Percentiles rank a stretch among this genome's conserved stretches.
Evolutionary conservation across 2,329 filamentous ascomycete species (phyloP).

Genomic region (Pestalotiopsis sp.): DNA sequence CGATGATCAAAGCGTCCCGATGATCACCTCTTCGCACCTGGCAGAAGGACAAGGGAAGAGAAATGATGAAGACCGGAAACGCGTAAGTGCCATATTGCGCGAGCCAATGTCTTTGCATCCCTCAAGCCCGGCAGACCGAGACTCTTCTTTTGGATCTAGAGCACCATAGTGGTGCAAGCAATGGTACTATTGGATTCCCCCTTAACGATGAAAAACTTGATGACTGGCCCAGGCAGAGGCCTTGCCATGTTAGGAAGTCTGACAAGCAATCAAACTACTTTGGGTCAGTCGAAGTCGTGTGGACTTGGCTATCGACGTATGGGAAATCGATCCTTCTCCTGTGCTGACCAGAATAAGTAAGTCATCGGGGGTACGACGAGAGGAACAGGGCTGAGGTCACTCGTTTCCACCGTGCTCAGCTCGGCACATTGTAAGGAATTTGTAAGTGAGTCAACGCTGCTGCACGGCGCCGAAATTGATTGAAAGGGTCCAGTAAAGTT

Average conservation of each 20-base stretch:
- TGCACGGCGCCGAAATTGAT: neutral
- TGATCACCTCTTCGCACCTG: no score
- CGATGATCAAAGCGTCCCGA: no score
- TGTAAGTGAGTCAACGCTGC: neutral
- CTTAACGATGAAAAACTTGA: neutral
- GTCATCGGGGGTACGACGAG: neutral
- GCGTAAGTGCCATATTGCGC: no score
- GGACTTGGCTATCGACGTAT: neutral
- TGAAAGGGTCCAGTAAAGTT: neutral
- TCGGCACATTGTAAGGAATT: neutral
- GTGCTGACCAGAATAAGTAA: neutral
- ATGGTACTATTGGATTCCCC: neutral
- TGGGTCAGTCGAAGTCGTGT: neutral
- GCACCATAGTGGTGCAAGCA: neutral
- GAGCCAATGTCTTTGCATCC: no score
- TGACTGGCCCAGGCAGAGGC: neutral
- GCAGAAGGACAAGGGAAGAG: no score
- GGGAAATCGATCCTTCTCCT: neutral
- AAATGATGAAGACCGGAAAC: no score
- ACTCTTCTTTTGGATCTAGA: no score
- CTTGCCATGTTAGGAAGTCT: neutral
- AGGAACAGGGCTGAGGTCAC: neutral
- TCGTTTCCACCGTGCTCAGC: neutral
- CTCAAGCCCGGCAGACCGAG: no score
- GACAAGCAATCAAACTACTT: neutral